Conservation (phyloP, 2,329 filamentous ascomycete species). For the Ceratocystiopsis minuta region DNA sequence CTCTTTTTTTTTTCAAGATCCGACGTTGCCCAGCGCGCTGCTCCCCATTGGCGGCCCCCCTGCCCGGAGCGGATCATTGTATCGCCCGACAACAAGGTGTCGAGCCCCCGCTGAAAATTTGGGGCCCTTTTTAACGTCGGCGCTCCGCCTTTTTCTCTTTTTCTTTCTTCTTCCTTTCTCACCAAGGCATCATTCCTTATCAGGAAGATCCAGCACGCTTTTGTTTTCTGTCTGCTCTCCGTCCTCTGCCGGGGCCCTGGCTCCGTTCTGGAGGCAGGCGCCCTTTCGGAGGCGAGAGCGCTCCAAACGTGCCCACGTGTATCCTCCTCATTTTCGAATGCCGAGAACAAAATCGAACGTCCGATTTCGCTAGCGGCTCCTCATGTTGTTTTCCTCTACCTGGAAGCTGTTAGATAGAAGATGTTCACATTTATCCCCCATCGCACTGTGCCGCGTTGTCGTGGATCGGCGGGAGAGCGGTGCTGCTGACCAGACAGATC, state of each 20-base stretch:
- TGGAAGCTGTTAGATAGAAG: constrained; percentile 13
- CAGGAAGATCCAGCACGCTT: constrained; percentile 21
- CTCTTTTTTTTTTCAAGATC: no score
- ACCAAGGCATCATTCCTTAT: constrained; percentile 78
- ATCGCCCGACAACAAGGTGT: background rate
- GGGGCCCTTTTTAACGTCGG: background rate
- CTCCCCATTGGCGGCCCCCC: background rate
- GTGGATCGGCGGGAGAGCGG: no score
- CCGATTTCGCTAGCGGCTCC: constrained; percentile 98
- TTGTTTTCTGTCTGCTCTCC: constrained; percentile 2
- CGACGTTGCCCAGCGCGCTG: no score
- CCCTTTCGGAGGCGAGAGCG: no score
- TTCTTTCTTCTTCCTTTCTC: constrained; percentile 18
- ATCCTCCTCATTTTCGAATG: constrained; percentile 84
- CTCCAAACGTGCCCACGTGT: constrained; percentile 36
- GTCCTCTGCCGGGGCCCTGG: background rate
- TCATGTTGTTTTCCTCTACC: constrained; percentile 17
- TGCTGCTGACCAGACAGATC: background rate
- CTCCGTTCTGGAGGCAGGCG: no score
- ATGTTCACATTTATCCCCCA: constrained; percentile 7
- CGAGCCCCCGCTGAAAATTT: background rate
- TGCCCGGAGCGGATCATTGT: constrained; percentile 6
- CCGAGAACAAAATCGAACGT: constrained; percentile 60
- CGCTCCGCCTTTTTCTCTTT: background rate
- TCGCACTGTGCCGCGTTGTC: no score